Base-by-base conservation (phyloP, 495 filamentous ascomycete genomes). In the Podospora comata region DNA sequence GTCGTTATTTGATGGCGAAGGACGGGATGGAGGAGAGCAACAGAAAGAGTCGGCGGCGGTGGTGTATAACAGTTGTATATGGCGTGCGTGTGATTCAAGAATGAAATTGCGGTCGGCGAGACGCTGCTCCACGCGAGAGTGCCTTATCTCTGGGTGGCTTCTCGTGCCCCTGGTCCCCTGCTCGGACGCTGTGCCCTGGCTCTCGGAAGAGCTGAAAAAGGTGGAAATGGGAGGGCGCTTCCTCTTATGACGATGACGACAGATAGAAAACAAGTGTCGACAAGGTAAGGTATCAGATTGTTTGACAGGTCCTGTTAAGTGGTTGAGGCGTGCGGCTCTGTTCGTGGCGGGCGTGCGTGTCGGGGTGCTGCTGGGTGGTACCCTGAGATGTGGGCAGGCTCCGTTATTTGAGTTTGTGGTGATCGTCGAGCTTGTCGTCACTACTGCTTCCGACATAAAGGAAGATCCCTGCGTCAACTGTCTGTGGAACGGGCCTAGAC, bases 81-180 rank as follows among this genome's bases (percentile, higher is more conserved):
- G 18, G 64, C 68, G 68, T 66, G 64, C 60, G 15, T 63, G 23
- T 66, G 58, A 63, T 55, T 39, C 39, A 68, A 62, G 64, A 60
- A 57, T 48, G 44, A 67, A 62, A 62, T 58, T 63, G 61, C 61
- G 61, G 61, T 63, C 61, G 61, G 61, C 61, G 61, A 34, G 30
- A 63, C 61, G 61, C 61, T 63, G 61, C 32, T 28, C 39, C 1
- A 19, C 34, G 30, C 61, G 61, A 63, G 61, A 63, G 61, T 63
- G 61, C 61, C 61, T 63, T 63, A 63, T 63, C 61, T 63, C 61
- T 63, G 34, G 61, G 32, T 28, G 55, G 30, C 20, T 63, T 39
- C 23, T 28, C 32, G 61, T 63, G 27, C 30, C 27, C 61, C 61
- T 63, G 61, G 18, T 63, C 30, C 30, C 27, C 20, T 32, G 34